phyloP scores from a whole-genome alignment of 1,139 yeast genomes.

The Geotrichum macrosporum region DNA sequence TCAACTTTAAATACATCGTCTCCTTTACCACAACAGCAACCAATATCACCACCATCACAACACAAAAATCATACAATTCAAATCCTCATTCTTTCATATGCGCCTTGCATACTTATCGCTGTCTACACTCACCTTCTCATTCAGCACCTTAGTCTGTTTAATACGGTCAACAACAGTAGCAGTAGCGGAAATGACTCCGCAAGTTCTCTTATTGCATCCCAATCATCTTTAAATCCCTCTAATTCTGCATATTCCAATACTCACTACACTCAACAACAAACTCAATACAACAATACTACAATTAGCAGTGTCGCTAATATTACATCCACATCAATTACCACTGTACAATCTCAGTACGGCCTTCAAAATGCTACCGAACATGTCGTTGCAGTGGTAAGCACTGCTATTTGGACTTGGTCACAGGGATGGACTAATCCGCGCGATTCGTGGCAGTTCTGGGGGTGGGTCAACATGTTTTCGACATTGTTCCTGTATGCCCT shows the following conservation, averaged over 20 bases:
- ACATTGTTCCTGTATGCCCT: constrained; percentile 72
- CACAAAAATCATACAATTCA: constrained; percentile 18
- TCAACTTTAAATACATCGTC: constrained; percentile 10
- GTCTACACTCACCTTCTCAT: constrained; percentile 91
- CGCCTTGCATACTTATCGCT: constrained; percentile 90
- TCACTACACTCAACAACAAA: background rate
- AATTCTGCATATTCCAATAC: constrained; percentile 2
- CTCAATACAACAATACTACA: background rate
- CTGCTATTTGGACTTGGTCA: constrained; percentile 17
- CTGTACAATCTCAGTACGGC: no score
- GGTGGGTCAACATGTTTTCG: constrained; percentile 85
- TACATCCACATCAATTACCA: no score
- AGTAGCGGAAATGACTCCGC: background rate
- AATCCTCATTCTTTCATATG: constrained; percentile 70
- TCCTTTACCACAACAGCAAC: no score
- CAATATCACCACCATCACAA: background rate
- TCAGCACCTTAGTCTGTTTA: constrained; percentile 76
- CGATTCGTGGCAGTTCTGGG: constrained; percentile 81
- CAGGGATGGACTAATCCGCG: constrained; percentile 24
- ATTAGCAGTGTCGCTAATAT: background rate
- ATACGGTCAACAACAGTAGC: constrained; percentile 14
- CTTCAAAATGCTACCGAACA: background rate
- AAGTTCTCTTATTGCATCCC: constrained; percentile 2
- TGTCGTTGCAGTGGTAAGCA: background rate
- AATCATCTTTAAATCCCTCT: background rate